Base-by-base conservation (phyloP, 805 yeast species). In the Candida argentea region DNA sequence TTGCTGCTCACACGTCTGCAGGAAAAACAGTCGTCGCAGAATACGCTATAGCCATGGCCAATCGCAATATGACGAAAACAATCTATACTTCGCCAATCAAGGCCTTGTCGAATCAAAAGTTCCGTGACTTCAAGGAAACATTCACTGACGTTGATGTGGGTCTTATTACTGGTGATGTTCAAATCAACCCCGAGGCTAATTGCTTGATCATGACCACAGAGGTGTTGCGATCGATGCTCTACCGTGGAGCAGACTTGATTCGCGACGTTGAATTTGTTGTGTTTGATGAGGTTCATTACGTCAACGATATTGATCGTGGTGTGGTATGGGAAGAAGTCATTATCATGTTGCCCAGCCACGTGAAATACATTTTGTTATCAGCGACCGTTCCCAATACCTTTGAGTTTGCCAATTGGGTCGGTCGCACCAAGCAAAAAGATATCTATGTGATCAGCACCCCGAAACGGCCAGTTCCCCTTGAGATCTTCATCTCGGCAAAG, bases 301-400 rank as follows among this genome's bases (percentile, higher is more conserved):
- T 91, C 37, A 91, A 91, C 51, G 98, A 91, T 57, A 78, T 84
- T 33, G 95, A 85, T 44, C 75, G 98, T 53, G 98, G 98, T 46
- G 98, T 91, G 9, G 98, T 91, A 3, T 91, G 98, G 98, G 98
- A 91, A 59, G 98, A 91, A 56, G 96, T 91, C 14, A 91, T 91
- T 36, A 91, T 91, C 42, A 85, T 91, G 94, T 62, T 91, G 19
- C 98, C 98, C 0, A 95, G 87, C 38, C 96, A 91, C 48, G 91
- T 91, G 33, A 89, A 89, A 46, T 81, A 83, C 43, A 85, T 91
- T 37, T 61, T 91, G 22, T 63, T 91, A 22, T 84, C 95, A 8
- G 99, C 99, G 4, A 91, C 99, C 0, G 97, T 91, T 5, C 98
- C 99, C n/a, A 91, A 91, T 50, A 89, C 98, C 0, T 81, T 71